Evolutionary conservation across 1,139 yeast species (phyloP), one percentile per base, ranked within the genome.

Genomic region (Chernovozyma sophiae-reginae): DNA sequence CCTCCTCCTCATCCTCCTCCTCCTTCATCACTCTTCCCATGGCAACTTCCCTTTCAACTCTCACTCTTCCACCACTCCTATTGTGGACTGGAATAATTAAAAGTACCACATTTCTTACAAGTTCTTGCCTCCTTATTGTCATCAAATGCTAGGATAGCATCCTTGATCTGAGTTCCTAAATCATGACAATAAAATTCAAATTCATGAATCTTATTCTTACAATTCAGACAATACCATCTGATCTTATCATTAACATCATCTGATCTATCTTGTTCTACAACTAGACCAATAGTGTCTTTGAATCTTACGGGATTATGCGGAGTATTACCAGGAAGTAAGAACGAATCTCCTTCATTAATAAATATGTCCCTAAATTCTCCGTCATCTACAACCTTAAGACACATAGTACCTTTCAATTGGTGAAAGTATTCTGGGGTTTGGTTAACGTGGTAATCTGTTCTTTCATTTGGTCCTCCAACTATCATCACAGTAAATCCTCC

Each of bases 351-450:
- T 53, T 90, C 96, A 31, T 73, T 68, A 39, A 90, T 89, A 4
- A 74, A 66, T 25, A 90, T 72, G 49, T 86, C 95, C 48, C 67
- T 75, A 60, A 90, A 89, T 41, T 72, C 72, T 0, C 89, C 94
- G 4, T 60, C 66, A 48, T 89, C 96, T 2, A 89, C 96, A 2
- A 90, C 95, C 48, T 78, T 80, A 44, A 90, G 69, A 23, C 86
- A 75, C 95, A 90, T 89, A 25, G 72, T 67, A 2, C 97, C 97
- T 58, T 86, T 86, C 55, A 83, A 74, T 68, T 84, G 94, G 58
- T 84, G 81, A 58, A 90, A 90, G 75, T 89, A 90, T 53, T 89
- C 97, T 0, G 97, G 97, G 0, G 97, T 90, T 51, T 86, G 95
- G 53, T 90, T 90, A 37, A 90, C 77, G 55, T 90, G 97, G 58